A percentile compares a stretch with the other conserved stretches of the same genome.
phyloP scores from a whole-genome alignment of 169 alveolate genomes.

The Pseudocohnilembus persalinus region DNA sequence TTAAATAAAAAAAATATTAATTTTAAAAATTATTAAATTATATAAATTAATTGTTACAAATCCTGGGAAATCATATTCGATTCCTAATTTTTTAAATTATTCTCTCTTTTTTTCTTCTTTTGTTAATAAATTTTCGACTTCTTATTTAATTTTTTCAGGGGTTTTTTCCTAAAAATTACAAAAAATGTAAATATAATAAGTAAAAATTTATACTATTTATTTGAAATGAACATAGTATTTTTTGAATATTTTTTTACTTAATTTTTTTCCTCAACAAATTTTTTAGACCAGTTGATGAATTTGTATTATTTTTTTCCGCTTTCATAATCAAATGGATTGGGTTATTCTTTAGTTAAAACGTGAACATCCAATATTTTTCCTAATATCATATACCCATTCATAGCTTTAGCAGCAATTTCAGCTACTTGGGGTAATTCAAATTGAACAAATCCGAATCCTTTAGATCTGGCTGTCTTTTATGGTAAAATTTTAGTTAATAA shows the following conservation, averaged over 20 bases:
- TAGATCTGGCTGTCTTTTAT: conserved; percentile 62
- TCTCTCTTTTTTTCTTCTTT: conserved; percentile 68
- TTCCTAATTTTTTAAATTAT: conserved; percentile 63
- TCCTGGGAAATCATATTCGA: conserved; percentile 67
- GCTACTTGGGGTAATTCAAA: conserved; percentile 63
- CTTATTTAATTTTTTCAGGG: conserved; percentile 47
- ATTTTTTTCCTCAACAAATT: conserved; percentile 14
- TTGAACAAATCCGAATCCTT: conserved; percentile 75
- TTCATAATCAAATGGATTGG: conserved; percentile 60
- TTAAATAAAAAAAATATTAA: too few relatives aligned
- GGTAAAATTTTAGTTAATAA: neutral
- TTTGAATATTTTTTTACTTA: neutral
- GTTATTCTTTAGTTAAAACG: conserved; percentile 49
- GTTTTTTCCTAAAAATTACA: neutral
- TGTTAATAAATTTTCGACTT: conserved; percentile 55
- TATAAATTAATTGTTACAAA: conserved; percentile 28
- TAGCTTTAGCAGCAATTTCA: conserved; percentile 64
- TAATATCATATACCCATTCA: conserved; percentile 62
- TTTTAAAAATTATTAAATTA: too few relatives aligned
- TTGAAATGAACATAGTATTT: neutral
- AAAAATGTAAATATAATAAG: neutral
- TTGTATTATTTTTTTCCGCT: conserved; percentile 43
- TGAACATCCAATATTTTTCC: conserved; percentile 53
- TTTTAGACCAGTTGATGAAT: conserved; percentile 23
- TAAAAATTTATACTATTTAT: neutral